Conservation (phyloP, 2,329 filamentous ascomycete species). For the Colletotrichum eremochloae region DNA sequence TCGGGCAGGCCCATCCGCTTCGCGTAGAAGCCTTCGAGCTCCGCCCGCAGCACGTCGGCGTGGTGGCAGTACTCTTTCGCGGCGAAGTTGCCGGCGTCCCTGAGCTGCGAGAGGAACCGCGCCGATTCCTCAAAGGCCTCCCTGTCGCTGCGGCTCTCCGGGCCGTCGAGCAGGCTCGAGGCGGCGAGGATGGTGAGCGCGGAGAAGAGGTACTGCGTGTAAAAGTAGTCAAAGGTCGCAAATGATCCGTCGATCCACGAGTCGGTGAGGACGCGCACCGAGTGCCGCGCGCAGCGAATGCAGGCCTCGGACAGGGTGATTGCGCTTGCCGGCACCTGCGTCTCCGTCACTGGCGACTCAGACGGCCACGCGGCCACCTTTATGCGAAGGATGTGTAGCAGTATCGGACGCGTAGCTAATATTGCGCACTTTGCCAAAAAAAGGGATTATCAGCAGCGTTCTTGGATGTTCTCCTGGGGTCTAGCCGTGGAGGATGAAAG, state of each 20-base stretch:
- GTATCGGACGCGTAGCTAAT: slow-evolving; percentile 51
- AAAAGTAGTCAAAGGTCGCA: slow-evolving; percentile 60
- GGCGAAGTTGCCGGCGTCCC: slow-evolving; percentile 55
- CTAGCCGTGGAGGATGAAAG: too few relatives aligned
- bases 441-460: slow-evolving; percentile 36
- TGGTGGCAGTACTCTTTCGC: slow-evolving; percentile 58
- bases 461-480: not conserved
- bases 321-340: slow-evolving; percentile 49
- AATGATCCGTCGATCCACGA: slow-evolving; percentile 62
- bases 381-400: slow-evolving; percentile 50
- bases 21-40: slow-evolving; percentile 21
- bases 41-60: slow-evolving; percentile 51
- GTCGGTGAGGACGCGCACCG: slow-evolving; percentile 56
- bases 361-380: slow-evolving; percentile 44
- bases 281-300: slow-evolving; percentile 60
- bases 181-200: slow-evolving; percentile 59
- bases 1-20: slow-evolving; percentile 21
- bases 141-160: slow-evolving; percentile 50
- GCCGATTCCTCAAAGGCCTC: slow-evolving; percentile 56
- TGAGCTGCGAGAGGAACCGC: slow-evolving; percentile 55
- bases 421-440: slow-evolving; percentile 48
- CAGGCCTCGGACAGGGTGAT: slow-evolving; percentile 59
- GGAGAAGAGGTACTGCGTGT: slow-evolving; percentile 62
- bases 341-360: slow-evolving; percentile 41
- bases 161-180: slow-evolving; percentile 53